Base-by-base conservation (phyloP, 2,329 filamentous ascomycete species). In the Phaeosphaeriaceae sp. region DNA sequence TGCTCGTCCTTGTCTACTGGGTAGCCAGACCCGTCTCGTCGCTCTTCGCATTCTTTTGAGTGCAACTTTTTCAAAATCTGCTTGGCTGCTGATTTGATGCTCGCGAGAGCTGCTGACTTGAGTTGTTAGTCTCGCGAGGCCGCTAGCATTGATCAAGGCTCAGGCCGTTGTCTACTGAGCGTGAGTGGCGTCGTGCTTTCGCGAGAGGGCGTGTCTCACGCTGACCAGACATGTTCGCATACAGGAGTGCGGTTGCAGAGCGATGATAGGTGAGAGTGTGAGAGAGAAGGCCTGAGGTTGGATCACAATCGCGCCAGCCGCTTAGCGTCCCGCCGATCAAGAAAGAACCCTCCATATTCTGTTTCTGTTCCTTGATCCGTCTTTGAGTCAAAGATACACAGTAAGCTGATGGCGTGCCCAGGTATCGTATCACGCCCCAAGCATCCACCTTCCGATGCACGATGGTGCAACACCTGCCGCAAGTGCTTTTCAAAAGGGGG, bases 261-360 rank as follows among this genome's bases (percentile, higher is more conserved):
- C 19, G 43, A 46, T 9, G 22, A 23, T 46, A 10, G 22, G 22
- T 46, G 43, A 46, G 19, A 24, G 24, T 49, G 24, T 26, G 47
- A 19, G 24, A 49, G 46, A 48, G 47, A 28, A 10, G 23, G 47
- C 23, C 3, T n/a, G 47, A 49, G 22, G 24, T 30, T 15, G 13
- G 23, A 49, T 3, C 15, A 48, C 46, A 26, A 30, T 24, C 47
- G 47, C 47, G 24, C 47, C 24, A 49, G n/a, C 47, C 47, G 23
- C 47, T 49, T 49, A 28, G 47, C 47, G 47, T 49, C n/a, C 47
- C 47, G 22, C 11, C n/a, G 24, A 28, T 30, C 43, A 46, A 13
- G 43, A 23, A 46, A 13, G 19, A 21, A 11, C 19, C 43, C 43
- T 2, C 19, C 19, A 23, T 21, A 19, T 22, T 46, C 43, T 23